Conservation (phyloP, 176 grass and related monocot genomes). For the Aegilops sharonensis region DNA sequence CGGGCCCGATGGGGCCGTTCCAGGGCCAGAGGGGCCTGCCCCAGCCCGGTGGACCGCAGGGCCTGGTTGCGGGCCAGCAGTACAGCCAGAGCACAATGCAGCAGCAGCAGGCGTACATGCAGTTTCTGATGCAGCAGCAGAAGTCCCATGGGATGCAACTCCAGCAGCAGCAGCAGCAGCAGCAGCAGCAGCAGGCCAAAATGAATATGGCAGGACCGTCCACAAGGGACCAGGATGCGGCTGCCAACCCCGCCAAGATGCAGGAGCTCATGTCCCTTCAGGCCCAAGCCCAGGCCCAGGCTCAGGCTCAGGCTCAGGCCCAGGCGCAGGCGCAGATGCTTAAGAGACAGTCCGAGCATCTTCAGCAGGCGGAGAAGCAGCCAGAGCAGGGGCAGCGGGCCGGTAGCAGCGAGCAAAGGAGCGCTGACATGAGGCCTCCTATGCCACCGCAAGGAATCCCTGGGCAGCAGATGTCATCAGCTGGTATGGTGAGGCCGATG, state of each 20-base stretch:
- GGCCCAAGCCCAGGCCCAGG: slow-evolving; percentile 19
- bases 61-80: slow-evolving; percentile 34
- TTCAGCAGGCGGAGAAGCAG: slow-evolving; percentile 53
- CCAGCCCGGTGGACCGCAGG: slow-evolving; percentile 33
- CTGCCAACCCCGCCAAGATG: slow-evolving; percentile 59
- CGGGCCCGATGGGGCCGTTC: slow-evolving; percentile 29
- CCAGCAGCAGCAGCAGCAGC: slow-evolving; percentile 60
- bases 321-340: slow-evolving; percentile 41
- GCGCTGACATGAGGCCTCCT: slow-evolving; percentile 67
- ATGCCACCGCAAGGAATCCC: slow-evolving; percentile 38
- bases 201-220: slow-evolving; percentile 48
- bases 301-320: slow-evolving; percentile 18
- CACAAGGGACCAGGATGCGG: slow-evolving; percentile 55
- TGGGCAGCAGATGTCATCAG: slow-evolving; percentile 43
- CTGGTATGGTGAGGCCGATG: slow-evolving; percentile 49
- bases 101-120: slow-evolving; percentile 78
- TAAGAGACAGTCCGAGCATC: slow-evolving; percentile 50
- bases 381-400: slow-evolving; percentile 43
- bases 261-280: slow-evolving; percentile 83
- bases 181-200: slow-evolving; percentile 63
- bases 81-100: slow-evolving; percentile 58
- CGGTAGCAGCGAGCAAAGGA: slow-evolving; percentile 45
- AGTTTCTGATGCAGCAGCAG: slow-evolving; percentile 70
- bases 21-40: slow-evolving; percentile 50
- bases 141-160: slow-evolving; percentile 66